Evolutionary conservation across 2,329 filamentous ascomycete species (phyloP), one percentile per base, ranked within the genome.

Genomic region (Ophiobolus disseminans): DNA sequence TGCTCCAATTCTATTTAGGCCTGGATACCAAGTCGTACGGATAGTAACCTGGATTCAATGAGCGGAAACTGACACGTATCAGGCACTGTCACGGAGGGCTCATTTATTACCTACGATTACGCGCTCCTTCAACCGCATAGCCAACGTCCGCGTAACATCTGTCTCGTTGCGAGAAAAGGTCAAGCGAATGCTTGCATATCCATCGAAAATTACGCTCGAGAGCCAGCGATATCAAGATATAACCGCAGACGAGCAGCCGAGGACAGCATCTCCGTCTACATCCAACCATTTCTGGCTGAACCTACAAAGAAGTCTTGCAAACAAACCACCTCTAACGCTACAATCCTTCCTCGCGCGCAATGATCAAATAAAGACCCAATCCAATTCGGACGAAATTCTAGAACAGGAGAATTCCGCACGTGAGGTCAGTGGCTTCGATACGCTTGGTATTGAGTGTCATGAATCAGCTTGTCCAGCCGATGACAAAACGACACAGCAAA

Each of bases 1-100:
- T 5, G 71, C 69, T 28, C 76, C 77, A 3, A 49, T 61, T 4
- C 35, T 78, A 21, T 80, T 73, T 71, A 69, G 66, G 37, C 69
- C 71, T 5, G 70, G 65, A 5, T 74, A 74, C 50, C 52, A 73
- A 14, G 45, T 48, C 14, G 70, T 74, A 61, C 32, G 50, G 32
- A 11, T 31, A 7, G 20, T 17, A 11, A 5, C 23, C 35, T 7
- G 23, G 2, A 13, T 14, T 20, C 7, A 23, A 46, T 19, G 9
- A 3, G 20, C 7, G 13, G n/a, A 25, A 21, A 14, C 54, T 65
- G 8, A 65, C 37, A 19, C 21, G 2, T 21, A 6, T 5, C 16
- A 73, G 70, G 58, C 65, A 22, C 48, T 73, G 8, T 64, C 66
- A 5, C 60, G 66, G 31, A 64, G 74, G 49, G 63, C 70, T 14